Evolutionary conservation across 2,329 filamentous ascomycete species (phyloP), one percentile per base, ranked within the genome.

Genomic region (Macrophomina pseudophaseolina): DNA sequence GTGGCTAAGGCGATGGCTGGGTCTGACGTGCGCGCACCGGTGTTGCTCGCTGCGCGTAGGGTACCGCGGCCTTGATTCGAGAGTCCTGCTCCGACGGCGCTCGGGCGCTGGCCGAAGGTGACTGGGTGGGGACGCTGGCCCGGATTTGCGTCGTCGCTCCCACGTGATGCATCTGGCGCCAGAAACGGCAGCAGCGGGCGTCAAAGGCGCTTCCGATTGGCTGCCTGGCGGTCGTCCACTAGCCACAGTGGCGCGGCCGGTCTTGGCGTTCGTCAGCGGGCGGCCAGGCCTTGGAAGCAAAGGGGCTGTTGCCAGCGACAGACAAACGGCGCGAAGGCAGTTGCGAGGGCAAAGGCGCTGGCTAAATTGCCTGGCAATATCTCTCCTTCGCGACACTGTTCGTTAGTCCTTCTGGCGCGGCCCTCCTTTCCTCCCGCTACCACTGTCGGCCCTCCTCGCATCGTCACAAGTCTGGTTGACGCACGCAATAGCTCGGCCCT

Each of bases 271-370:
- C 58, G 58, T 49, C 40, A 35, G 14, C 11, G 44, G 16, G 28
- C 12, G 28, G 42, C 58, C 44, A 35, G 58, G 42, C 30, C 44
- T 8, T 38, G 9, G 6, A 28, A 11, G 58, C 58, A 35, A 62
- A 62, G 58, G 58, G 42, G 58, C 5, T n/a, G 42, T 62, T 51
- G 58, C 58, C 58, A 62, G 18, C 23, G 23, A 16, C 58, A 60
- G 28, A 48, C 58, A 62, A 62, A 62, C 58, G 35, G 35, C 35
- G 35, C 35, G 3, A 38, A 2, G 58, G 58, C 58, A 49, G 58
- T 32, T 6, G 33, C 40, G 42, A 30, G 32, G 52, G 30, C 42
- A 49, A 12, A 16, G 5, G 7, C 16, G 30, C 38, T 14, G 33
- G 23, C 23, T 32, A 60, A 49, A 35, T 18, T 18, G 7, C 32